Conservation (phyloP, 257 asterid genomes). For the Jaltomata sinuosa region DNA sequence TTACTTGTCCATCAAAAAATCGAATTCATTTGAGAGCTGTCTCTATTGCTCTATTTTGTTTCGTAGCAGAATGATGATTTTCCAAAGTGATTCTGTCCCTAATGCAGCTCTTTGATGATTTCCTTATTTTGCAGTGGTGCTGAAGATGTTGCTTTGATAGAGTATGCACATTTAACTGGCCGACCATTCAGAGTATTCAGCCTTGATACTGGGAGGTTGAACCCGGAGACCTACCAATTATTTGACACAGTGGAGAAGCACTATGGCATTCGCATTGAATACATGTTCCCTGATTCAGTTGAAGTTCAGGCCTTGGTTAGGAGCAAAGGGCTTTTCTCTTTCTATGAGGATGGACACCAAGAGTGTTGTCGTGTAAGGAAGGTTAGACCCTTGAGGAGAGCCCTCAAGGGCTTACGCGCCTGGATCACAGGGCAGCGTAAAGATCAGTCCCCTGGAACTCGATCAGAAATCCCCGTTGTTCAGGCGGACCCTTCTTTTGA, state of each 20-base stretch:
- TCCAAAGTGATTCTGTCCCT: neutral
- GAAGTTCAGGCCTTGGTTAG: conserved; percentile 81
- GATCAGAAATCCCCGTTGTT: conserved; percentile 71
- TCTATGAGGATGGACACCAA: conserved; percentile 88
- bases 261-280: conserved; percentile 63
- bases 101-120: neutral
- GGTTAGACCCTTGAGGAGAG: conserved; percentile 68
- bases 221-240: conserved; percentile 69
- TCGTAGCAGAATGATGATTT: neutral
- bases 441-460: conserved; percentile 93
- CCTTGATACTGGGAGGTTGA: conserved; percentile 79
- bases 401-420: conserved; percentile 72
- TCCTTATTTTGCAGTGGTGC: conserved; percentile 58
- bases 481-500: conserved; percentile 83
- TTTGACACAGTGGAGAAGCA: conserved; percentile 76
- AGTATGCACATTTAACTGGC: conserved; percentile 76
- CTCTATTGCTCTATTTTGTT: neutral
- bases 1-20: neutral
- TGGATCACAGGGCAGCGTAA: conserved; percentile 93
- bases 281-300: conserved; percentile 78
- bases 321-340: conserved; percentile 79
- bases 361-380: conserved; percentile 92
- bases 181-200: conserved; percentile 83
- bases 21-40: neutral
- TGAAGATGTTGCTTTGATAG: conserved; percentile 82